These are phyloP conservation scores for Mycogone perniciosa DNA, from an alignment of 2,329 filamentous ascomycete genomes.

Conservation along the genomic window DNA sequence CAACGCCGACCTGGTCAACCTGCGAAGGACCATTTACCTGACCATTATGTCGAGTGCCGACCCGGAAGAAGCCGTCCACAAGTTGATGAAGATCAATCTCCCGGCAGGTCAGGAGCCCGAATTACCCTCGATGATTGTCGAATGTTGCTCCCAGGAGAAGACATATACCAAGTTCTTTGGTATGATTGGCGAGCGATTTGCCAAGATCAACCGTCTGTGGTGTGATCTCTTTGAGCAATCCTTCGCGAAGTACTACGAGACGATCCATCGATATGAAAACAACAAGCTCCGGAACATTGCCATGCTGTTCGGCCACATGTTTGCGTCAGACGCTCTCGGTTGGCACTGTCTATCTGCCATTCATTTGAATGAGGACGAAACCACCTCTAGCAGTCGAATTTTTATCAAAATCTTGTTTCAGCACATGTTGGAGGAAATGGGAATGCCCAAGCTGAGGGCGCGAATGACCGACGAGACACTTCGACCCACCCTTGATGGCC, in stretches of 20 bases:
- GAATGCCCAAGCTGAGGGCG: slow-evolving; percentile 70
- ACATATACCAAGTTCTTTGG: slow-evolving; percentile 98
- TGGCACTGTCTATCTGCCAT: slow-evolving; percentile 86
- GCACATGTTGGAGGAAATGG: slow-evolving; percentile 79
- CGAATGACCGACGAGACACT: slow-evolving; percentile 74
- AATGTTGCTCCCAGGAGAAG: slow-evolving; percentile 93
- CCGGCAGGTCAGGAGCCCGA: slow-evolving; percentile 83
- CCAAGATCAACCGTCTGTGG: slow-evolving; percentile 94
- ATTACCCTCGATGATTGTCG: slow-evolving; percentile 92
- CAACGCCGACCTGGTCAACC: slow-evolving; percentile 89
- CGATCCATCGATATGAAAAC: slow-evolving; percentile 94
- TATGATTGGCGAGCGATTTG: slow-evolving; percentile 87
- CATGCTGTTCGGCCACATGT: slow-evolving; percentile 86
- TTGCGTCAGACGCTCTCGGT: slow-evolving; percentile 80
- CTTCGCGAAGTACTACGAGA: slow-evolving; percentile 92
- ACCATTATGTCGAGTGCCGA: slow-evolving; percentile 96
- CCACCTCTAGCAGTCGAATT: slow-evolving; percentile 91
- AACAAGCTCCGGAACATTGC: slow-evolving; percentile 93
- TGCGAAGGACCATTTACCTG: slow-evolving; percentile 90
- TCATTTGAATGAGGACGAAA: slow-evolving; percentile 93
- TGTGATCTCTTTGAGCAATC: slow-evolving; percentile 84
- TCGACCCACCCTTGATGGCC: slow-evolving; percentile 69
- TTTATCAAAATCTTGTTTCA: slow-evolving; percentile 98
- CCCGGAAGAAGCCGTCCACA: slow-evolving; percentile 95
- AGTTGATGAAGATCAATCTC: slow-evolving; percentile 88